These are phyloP conservation scores for Mycena rosella DNA, from an alignment of 768 basidiomycete genomes.

Conservation along the genomic window DNA sequence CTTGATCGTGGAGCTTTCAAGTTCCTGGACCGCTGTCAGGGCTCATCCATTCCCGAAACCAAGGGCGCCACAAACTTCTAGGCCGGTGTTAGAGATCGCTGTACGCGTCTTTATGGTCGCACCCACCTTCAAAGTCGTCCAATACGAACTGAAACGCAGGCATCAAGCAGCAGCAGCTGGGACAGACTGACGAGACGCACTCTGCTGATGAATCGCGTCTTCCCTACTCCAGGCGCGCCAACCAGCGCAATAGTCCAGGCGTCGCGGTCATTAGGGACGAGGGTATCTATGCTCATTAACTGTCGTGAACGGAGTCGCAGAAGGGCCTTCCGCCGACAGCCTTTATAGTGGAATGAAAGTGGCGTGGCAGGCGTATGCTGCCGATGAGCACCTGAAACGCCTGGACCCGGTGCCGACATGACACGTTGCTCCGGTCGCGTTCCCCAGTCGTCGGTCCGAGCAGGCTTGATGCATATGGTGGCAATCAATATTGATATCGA, in stretches of 20 bases:
- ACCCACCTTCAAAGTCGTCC: constrained; percentile 32
- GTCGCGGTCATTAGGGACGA: constrained; percentile 26
- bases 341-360: constrained; percentile 27
- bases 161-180: constrained; percentile 4
- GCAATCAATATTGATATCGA: background rate
- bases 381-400: background rate
- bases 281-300: constrained; percentile 27
- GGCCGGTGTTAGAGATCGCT: constrained; percentile 7
- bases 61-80: constrained; percentile 23
- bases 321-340: constrained; percentile 7
- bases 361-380: constrained; percentile 23
- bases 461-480: background rate
- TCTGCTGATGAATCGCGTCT: constrained; percentile 36
- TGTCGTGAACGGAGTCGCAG: constrained; percentile 24
- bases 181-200: constrained; percentile 16
- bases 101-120: background rate
- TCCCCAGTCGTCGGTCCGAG: background rate
- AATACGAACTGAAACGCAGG: constrained; percentile 29
- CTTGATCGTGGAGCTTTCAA: constrained; percentile 27
- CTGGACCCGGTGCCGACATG: constrained; percentile 1
- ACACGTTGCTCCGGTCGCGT: constrained; percentile 1
- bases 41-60: background rate
- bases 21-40: constrained; percentile 11
- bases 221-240: constrained; percentile 34
- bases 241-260: constrained; percentile 36